Evolutionary conservation across 306 rosid species (phyloP).

Genomic region (Herpetospermum pedunculosum): DNA sequence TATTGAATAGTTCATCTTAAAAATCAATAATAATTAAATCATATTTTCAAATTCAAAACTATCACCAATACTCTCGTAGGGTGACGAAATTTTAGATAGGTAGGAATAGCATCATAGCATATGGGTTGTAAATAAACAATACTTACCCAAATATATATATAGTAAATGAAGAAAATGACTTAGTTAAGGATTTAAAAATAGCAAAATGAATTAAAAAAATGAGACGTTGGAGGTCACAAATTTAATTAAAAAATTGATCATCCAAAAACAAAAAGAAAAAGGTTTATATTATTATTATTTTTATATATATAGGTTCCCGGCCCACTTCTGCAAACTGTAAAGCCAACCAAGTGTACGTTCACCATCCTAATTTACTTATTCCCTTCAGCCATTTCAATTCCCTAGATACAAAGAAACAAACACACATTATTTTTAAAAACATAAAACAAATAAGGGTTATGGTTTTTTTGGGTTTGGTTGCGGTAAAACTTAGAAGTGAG

Average conservation of each 20-base stretch:
- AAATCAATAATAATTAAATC: too few species aligned
- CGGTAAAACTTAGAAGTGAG: slow-evolving; percentile 64
- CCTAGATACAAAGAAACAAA: not conserved
- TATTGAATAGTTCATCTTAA: too few species aligned
- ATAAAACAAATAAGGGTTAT: not conserved
- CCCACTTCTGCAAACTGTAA: not conserved
- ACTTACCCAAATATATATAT: too few species aligned
- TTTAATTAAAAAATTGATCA: not conserved
- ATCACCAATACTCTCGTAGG: too few species aligned
- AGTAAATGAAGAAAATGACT: too few species aligned
- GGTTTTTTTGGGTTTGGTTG: not conserved
- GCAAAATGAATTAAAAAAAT: not conserved
- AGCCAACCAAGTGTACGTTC: slow-evolving; percentile 1
- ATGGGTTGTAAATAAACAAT: too few species aligned
- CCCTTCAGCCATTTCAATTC: slow-evolving; percentile 33
- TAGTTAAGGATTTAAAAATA: not conserved
- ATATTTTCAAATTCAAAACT: too few species aligned
- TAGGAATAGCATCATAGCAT: too few species aligned
- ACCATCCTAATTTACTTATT: slow-evolving; percentile 13
- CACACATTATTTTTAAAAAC: too few species aligned
- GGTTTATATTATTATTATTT: not conserved
- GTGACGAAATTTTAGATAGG: too few species aligned
- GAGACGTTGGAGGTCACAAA: not conserved
- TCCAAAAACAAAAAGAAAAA: not conserved
- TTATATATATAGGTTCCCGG: not conserved